Evolutionary conservation across 805 yeast species (phyloP).

Genomic region (Limtongia smithiae): DNA sequence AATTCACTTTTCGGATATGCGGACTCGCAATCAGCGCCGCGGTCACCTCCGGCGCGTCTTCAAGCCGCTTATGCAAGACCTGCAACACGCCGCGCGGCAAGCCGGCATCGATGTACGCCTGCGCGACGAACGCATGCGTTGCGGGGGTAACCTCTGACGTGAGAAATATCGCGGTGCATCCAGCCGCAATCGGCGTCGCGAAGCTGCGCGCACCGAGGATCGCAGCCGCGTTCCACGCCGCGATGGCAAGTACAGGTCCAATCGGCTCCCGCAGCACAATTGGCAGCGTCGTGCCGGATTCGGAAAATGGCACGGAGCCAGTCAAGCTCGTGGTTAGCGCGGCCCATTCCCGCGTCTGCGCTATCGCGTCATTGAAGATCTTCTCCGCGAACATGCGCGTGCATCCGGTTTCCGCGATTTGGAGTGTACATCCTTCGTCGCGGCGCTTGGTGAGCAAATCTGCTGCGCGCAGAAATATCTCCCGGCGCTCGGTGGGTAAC

Average conservation of each 20-base stretch:
- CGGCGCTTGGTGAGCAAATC: neutral
- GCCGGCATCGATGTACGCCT: conserved; percentile 68
- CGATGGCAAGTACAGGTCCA: conserved; percentile 83
- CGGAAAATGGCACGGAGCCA: neutral
- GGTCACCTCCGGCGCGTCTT: conserved; percentile 51
- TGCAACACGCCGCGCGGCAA: conserved; percentile 78
- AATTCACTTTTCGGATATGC: conserved; percentile 71
- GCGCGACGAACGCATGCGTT: conserved; percentile 64
- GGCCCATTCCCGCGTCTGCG: conserved; percentile 1
- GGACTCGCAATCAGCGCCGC: conserved; percentile 71
- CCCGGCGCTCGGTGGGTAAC: conserved; percentile 1
- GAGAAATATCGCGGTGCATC: conserved; percentile 74
- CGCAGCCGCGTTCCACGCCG: conserved; percentile 86
- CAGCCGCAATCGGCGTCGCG: conserved; percentile 80
- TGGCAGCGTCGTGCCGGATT: conserved; percentile 2
- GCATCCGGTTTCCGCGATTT: neutral
- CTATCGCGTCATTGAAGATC: neutral
- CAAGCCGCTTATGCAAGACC: conserved; percentile 42
- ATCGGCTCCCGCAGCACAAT: conserved; percentile 53
- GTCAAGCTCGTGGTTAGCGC: neutral
- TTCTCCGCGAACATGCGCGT: neutral
- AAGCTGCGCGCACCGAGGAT: conserved; percentile 81
- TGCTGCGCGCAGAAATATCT: neutral
- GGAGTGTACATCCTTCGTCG: neutral
- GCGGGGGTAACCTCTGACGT: conserved; percentile 79